Conservation (phyloP, 768 basidiomycete genomes). For the Gautieria morchelliformis region DNA sequence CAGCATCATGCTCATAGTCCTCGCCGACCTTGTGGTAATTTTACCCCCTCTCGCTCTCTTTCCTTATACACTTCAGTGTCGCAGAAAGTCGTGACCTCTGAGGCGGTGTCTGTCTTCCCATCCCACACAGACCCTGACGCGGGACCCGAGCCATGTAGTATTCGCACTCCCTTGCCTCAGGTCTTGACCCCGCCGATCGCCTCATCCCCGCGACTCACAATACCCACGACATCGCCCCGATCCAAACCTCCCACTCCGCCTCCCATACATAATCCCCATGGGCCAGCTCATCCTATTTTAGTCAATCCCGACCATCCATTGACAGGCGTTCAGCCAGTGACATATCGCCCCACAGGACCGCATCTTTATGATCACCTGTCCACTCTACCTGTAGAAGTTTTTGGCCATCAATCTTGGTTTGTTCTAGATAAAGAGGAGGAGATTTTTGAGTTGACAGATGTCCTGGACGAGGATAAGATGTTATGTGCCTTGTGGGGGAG, state of each 20-base stretch:
- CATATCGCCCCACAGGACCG: slow-evolving; percentile 58
- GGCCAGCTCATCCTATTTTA: slow-evolving; percentile 41
- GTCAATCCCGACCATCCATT: slow-evolving; percentile 42
- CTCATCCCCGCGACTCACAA: slow-evolving; percentile 2
- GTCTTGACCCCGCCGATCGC: too few species aligned
- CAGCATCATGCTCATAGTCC: too few species aligned
- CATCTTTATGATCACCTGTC: slow-evolving; percentile 57
- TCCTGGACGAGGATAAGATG: slow-evolving; percentile 68
- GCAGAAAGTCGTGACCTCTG: background rate
- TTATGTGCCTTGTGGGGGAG: slow-evolving; percentile 71
- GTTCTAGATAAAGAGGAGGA: slow-evolving; percentile 69
- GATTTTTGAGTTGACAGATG: slow-evolving; percentile 60
- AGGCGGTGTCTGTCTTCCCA: background rate
- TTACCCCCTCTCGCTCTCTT: too few species aligned
- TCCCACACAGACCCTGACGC: background rate
- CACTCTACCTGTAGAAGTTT: slow-evolving; percentile 47
- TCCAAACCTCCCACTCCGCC: slow-evolving; percentile 26
- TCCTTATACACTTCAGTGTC: background rate
- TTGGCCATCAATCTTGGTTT: slow-evolving; percentile 60
- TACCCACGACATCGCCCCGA: slow-evolving; percentile 14
- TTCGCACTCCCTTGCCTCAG: background rate
- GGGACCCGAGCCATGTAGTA: background rate
- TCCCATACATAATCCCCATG: slow-evolving; percentile 33
- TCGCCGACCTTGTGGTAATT: too few species aligned
- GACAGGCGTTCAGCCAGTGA: slow-evolving; percentile 36